Base-by-base conservation (phyloP, 1,284 basidiomycete genomes). In the Cryptococcus sp. region DNA sequence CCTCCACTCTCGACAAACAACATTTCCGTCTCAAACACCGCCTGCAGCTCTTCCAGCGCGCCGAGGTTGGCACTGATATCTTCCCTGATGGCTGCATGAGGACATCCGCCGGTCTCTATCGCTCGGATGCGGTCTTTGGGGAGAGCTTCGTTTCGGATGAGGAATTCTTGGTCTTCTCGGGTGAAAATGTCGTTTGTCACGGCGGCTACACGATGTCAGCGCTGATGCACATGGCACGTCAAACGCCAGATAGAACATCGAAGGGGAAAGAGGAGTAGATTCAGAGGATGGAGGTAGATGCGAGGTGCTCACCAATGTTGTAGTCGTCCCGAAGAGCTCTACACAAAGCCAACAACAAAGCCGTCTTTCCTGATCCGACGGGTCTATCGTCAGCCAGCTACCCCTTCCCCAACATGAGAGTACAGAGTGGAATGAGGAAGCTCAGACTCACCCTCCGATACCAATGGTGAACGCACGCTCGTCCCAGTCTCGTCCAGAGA, bases 181-280 rank as follows among this genome's bases (percentile, higher is more conserved):
- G 94, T 98, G 74, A 97, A 95, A 66, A 97, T 97, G 73, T 97
- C 92, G 73, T 97, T 97, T 9, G 92, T 95, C 16, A 93, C 87
- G 2, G 89, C 89, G 26, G 87, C 90, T 94, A 6, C n/a, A n/a
- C n/a, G 14, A 35, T 7, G 14, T 47, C 22, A 47, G 45, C 11
- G 9, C 22, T 7, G 11, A 18, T 7, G 35, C 18, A 11, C 19
- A 18, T 18, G 35, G 18, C 7, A 10, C 31, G 31, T 32, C 9
- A 32, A 16, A 32, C 16, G 31, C 16, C 31, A 32, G 31, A 9
- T 16, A n/a, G n/a, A n/a, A n/a, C n/a, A n/a, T n/a, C n/a, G n/a
- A n/a, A n/a, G n/a, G n/a, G n/a, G n/a, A n/a, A n/a, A n/a, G 31
- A 32, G 31, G 9, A 32, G 31, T 32, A 16, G 31, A 16, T 9